A percentile compares a stretch with the other conserved stretches of the same genome.
phyloP scores from a whole-genome alignment of 1,284 basidiomycete genomes.

The Grifola frondosa region DNA sequence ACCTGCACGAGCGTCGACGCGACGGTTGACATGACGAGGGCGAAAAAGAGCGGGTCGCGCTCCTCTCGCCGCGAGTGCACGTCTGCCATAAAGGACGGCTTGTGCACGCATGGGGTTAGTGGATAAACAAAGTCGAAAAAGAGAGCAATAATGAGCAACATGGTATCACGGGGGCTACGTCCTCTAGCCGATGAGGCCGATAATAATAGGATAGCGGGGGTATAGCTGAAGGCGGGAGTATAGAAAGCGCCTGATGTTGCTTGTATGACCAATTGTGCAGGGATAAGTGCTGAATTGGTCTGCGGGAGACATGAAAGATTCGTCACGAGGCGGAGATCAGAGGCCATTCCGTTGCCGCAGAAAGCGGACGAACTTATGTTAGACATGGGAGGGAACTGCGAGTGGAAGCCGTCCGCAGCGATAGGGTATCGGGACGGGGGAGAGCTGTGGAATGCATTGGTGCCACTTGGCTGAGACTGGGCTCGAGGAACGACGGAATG shows the following conservation, averaged over 20 bases:
- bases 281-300: slow-evolving; percentile 64
- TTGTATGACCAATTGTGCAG: slow-evolving; percentile 71
- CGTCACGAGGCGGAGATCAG: slow-evolving; percentile 37
- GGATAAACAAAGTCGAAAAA: slow-evolving; percentile 91
- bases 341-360: slow-evolving; percentile 20
- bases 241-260: slow-evolving; percentile 52
- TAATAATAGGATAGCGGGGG: slow-evolving; percentile 73
- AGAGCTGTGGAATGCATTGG: slow-evolving; percentile 42
- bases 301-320: slow-evolving; percentile 43
- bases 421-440: slow-evolving; percentile 72
- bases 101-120: slow-evolving; percentile 79
- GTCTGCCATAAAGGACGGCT: slow-evolving; percentile 85
- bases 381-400: slow-evolving; percentile 47
- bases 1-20: slow-evolving; percentile 83
- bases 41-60: slow-evolving; percentile 82
- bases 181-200: slow-evolving; percentile 67
- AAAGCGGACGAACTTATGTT: slow-evolving; percentile 39
- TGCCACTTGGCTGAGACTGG: slow-evolving; percentile 44
- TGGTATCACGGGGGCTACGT: slow-evolving; percentile 76
- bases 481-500: slow-evolving; percentile 54
- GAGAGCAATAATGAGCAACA: slow-evolving; percentile 75
- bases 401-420: slow-evolving; percentile 62
- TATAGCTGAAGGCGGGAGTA: slow-evolving; percentile 50
- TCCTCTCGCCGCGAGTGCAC: slow-evolving; percentile 75
- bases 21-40: slow-evolving; percentile 82